Conservation (phyloP, 164 flowering plant species). For the Santalum album region DNA sequence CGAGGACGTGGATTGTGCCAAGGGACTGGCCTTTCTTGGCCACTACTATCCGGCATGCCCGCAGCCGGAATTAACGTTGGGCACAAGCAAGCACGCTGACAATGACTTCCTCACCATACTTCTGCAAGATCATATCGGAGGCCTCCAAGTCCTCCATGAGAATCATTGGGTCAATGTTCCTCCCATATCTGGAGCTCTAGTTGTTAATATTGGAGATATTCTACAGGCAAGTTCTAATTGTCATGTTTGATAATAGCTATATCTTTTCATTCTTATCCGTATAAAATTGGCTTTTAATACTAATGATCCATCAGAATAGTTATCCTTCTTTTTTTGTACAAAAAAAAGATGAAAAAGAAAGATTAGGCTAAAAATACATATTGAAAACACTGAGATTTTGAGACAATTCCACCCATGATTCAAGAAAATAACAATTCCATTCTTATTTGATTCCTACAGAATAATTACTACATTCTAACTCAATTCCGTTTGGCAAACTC, state of each 20-base stretch:
- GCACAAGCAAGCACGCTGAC: conserved; percentile 15
- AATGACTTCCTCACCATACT: conserved; percentile 16
- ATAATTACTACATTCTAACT: no score
- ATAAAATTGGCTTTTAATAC: no score
- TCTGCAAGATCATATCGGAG: conserved; percentile 18
- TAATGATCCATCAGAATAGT: no score
- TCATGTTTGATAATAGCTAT: not conserved
- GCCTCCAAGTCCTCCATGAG: conserved; percentile 8
- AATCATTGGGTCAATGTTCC: conserved; percentile 21
- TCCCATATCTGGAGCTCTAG: conserved; percentile 18
- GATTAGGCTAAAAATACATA: no score
- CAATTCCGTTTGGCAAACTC: not conserved
- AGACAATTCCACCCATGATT: no score
- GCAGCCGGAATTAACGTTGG: conserved; percentile 15
- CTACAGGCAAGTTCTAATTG: conserved; percentile 14
- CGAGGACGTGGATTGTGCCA: conserved; percentile 13
- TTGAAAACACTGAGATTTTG: no score
- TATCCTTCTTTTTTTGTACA: no score
- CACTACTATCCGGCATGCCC: conserved; percentile 22
- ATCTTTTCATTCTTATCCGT: not conserved
- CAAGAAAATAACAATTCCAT: no score
- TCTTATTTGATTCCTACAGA: no score
- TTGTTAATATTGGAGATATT: conserved; percentile 21
- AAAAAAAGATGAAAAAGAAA: no score
- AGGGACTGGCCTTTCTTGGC: conserved; percentile 7